These are phyloP conservation scores for Tolypocladium capitatum DNA, from an alignment of 2,329 filamentous ascomycete genomes.

Conservation along the genomic window DNA sequence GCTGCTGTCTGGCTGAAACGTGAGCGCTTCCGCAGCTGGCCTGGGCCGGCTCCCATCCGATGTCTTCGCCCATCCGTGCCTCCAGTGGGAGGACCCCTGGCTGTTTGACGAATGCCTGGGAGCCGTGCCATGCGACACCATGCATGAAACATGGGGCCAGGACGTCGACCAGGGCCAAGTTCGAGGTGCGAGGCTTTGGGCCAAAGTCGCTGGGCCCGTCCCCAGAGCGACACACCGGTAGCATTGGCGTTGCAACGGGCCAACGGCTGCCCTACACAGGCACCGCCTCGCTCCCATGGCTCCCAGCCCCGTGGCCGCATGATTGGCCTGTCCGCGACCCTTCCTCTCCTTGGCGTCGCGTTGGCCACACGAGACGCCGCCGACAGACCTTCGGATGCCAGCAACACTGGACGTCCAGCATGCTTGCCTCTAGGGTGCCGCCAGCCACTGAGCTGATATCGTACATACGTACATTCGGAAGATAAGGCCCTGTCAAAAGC, in stretches of 20 bases:
- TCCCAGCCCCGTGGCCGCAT: not conserved
- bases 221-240: not conserved
- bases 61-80: not conserved
- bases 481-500: constrained; percentile 1
- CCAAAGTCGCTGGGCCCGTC: not conserved
- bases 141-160: constrained; percentile 4
- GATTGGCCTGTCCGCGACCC: constrained; percentile 1
- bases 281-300: not conserved
- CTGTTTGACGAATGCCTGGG: constrained; percentile 4
- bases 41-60: not conserved
- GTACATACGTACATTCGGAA: not conserved
- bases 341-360: constrained; percentile 1
- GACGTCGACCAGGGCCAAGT: not conserved
- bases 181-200: not conserved
- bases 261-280: not conserved
- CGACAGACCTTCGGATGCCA: not conserved
- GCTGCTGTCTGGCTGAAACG: too few species aligned
- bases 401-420: not conserved
- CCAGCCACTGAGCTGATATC: not conserved
- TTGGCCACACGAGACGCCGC: not conserved
- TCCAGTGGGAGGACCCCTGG: not conserved
- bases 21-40: too few species aligned
- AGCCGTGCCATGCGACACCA: constrained; percentile 1
- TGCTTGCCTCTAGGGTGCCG: not conserved
- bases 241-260: not conserved